These are phyloP conservation scores for Termitomyces sp. DNA, from an alignment of 768 basidiomycete species.

Conservation along the genomic window DNA sequence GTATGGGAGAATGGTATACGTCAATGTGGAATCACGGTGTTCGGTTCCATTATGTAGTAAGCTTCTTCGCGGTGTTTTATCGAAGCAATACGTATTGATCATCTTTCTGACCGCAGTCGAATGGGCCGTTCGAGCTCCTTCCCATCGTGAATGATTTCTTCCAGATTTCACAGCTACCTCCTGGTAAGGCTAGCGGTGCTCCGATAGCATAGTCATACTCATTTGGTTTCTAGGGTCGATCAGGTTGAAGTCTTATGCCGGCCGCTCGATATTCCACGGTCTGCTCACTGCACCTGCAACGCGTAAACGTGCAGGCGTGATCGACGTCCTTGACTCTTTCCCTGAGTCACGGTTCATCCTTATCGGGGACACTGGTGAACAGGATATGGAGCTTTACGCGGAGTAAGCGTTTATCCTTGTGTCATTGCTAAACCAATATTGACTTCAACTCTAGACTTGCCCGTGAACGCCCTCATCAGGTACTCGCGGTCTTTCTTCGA, in stretches of 20 bases:
- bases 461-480: slow-evolving; percentile 56
- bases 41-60: slow-evolving; percentile 83
- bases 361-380: slow-evolving; percentile 91
- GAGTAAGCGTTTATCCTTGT: slow-evolving; percentile 29
- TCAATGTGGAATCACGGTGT: slow-evolving; percentile 66
- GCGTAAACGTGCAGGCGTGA: slow-evolving; percentile 75
- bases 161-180: slow-evolving; percentile 58
- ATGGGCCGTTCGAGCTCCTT: slow-evolving; percentile 81
- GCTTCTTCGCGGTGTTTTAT: slow-evolving; percentile 22
- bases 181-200: slow-evolving; percentile 29
- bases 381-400: slow-evolving; percentile 89
- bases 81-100: neutral
- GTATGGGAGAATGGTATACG: slow-evolving; percentile 77
- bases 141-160: slow-evolving; percentile 78
- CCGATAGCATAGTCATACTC: neutral
- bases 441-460: slow-evolving; percentile 41
- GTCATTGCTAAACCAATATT: neutral
- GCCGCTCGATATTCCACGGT: slow-evolving; percentile 76
- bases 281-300: slow-evolving; percentile 77
- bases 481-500: slow-evolving; percentile 79
- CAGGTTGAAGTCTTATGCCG: slow-evolving; percentile 80
- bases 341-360: slow-evolving; percentile 73
- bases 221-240: slow-evolving; percentile 50
- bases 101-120: slow-evolving; percentile 42
- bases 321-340: slow-evolving; percentile 75